phyloP scores from a whole-genome alignment of 257 asterid genomes.

The Plectranthus barbatus region DNA sequence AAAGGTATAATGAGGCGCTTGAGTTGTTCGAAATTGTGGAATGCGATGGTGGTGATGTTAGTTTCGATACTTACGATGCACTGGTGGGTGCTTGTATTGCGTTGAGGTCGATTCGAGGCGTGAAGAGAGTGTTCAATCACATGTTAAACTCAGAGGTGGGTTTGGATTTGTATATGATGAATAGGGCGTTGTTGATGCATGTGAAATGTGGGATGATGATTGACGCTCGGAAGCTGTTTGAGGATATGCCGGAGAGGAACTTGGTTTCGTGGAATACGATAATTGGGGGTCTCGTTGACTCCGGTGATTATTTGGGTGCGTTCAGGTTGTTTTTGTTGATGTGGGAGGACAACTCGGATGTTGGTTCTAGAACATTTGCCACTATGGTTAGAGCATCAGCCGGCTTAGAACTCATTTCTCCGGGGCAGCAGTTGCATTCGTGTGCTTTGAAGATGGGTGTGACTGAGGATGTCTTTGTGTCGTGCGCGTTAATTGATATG shows the following conservation, averaged over 20 bases:
- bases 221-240: conserved; percentile 65
- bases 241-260: conserved; percentile 57
- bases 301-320: conserved; percentile 53
- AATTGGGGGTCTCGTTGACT: conserved; percentile 59
- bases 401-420: conserved; percentile 53
- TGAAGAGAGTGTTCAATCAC: conserved; percentile 49
- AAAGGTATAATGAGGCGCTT: conserved; percentile 57
- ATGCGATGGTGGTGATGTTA: conserved; percentile 23
- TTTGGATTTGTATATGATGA: conserved; percentile 65
- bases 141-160: conserved; percentile 35
- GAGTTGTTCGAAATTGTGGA: conserved; percentile 72
- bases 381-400: conserved; percentile 65
- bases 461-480: conserved; percentile 41
- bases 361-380: conserved; percentile 44
- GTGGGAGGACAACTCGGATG: conserved; percentile 42
- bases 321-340: conserved; percentile 54
- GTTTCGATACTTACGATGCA: conserved; percentile 54
- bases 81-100: conserved; percentile 67
- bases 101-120: conserved; percentile 57
- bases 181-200: conserved; percentile 62
- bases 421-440: conserved; percentile 69
- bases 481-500: conserved; percentile 77
- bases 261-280: conserved; percentile 68
- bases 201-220: conserved; percentile 79
- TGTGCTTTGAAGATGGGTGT: conserved; percentile 54